Base-by-base conservation (phyloP, 1,139 yeast species). In the Kodamaea sp. region DNA sequence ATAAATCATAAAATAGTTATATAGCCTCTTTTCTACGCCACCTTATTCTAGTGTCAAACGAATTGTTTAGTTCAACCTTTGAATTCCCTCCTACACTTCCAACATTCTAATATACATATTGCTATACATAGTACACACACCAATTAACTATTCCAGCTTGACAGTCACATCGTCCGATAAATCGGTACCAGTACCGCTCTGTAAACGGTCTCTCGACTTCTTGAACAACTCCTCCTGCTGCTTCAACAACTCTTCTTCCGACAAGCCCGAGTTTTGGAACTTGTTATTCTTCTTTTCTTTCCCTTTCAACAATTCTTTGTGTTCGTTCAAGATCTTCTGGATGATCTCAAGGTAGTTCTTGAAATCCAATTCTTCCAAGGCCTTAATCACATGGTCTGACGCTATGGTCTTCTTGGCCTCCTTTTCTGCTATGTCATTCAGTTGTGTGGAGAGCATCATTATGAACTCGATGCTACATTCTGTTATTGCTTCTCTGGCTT, bases 371-470 rank as follows among this genome's bases (percentile, higher is more conserved):
- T 87, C 96, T 44, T 80, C 83, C 32, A 92, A 69, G 1, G 98
- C 97, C 55, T 83, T 85, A 42, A 92, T 77, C 29, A 92, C 97
- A 59, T 92, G 99, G 56, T 92, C 98, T 2, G 96, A 84, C 1
- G 97, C 96, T 34, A 92, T 92, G 7, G 99, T 92, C 62, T 92
- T 94, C 61, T 92, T 92, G 33, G 95, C 83, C 55, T 92, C 98
- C 51, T 85, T 85, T 53, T 92, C 98, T 1, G 98, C 97, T 47
- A 92, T 88, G 46, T 94, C 98, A 54, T 94, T 90, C 41, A 94
- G 85, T 61, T 89, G 96, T 3, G 96, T 86, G 9, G 96, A 85
- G 32, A 92, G 68, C 44, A 92, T 88, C 95, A 92, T 92, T 41
- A 94, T 84, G 55, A 92, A 92, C 61, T 89, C 97, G 38, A 92